phyloP scores from a whole-genome alignment of 768 basidiomycete genomes.

The Leccinum subtestaceum region DNA sequence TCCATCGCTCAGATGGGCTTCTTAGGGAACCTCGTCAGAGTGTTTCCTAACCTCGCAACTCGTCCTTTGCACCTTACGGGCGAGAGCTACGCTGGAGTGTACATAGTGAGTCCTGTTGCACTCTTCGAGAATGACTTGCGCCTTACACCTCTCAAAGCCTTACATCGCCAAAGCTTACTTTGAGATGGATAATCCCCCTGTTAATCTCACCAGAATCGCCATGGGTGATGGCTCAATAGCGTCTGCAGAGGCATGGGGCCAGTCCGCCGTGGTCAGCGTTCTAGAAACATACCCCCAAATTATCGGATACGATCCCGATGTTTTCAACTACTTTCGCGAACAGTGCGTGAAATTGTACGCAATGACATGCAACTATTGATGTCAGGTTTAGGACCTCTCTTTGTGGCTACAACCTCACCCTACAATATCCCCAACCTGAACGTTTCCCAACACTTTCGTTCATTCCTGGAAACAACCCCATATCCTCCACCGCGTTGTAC shows the following conservation, averaged over 20 bases:
- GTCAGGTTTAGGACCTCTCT: constrained; percentile 46
- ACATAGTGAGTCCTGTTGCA: constrained; percentile 48
- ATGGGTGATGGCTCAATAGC: constrained; percentile 69
- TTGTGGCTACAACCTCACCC: constrained; percentile 63
- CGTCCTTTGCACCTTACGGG: constrained; percentile 69
- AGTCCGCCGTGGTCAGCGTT: constrained; percentile 56
- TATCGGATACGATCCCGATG: constrained; percentile 66
- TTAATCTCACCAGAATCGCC: constrained; percentile 62
- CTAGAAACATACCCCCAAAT: constrained; percentile 75
- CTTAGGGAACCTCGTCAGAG: constrained; percentile 65
- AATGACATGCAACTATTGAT: not conserved
- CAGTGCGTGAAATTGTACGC: constrained; percentile 46
- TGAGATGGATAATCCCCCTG: constrained; percentile 57
- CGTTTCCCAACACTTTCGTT: constrained; percentile 40
- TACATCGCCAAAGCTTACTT: constrained; percentile 77
- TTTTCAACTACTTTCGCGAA: constrained; percentile 64
- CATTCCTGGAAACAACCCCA: constrained; percentile 14
- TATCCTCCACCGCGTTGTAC: constrained; percentile 9
- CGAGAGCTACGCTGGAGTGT: constrained; percentile 74
- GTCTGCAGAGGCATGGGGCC: constrained; percentile 47
- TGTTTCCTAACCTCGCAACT: constrained; percentile 65
- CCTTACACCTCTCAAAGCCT: constrained; percentile 41
- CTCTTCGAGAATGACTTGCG: not conserved
- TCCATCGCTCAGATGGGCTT: constrained; percentile 57
- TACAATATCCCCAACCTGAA: constrained; percentile 65